These are phyloP conservation scores for Claviceps pazoutovae DNA, from an alignment of 2,329 filamentous ascomycete species.

Conservation along the genomic window DNA sequence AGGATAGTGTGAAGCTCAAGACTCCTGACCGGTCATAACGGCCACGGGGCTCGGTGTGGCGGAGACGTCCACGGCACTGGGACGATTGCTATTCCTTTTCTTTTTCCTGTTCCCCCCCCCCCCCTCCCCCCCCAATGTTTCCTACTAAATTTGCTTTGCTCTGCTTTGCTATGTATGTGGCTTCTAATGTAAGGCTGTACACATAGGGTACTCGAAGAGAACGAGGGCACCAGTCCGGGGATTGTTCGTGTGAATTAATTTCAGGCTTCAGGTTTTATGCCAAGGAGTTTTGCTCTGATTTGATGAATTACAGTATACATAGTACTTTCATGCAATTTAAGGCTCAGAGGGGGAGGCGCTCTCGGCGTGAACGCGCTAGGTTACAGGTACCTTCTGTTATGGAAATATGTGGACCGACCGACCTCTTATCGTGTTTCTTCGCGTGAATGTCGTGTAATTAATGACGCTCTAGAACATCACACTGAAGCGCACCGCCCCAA, in stretches of 20 bases:
- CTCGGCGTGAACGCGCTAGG: too few species aligned
- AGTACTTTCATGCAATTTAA: too few species aligned
- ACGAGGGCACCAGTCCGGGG: not conserved
- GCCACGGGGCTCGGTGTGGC: not conserved
- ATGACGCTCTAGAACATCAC: too few species aligned
- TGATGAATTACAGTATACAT: conserved; percentile 12
- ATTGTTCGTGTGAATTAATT: not conserved
- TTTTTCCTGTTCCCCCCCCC: not conserved
- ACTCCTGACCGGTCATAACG: not conserved
- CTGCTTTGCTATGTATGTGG: not conserved
- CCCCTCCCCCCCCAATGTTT: not conserved
- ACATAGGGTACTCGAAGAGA: not conserved
- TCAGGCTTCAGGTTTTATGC: not conserved
- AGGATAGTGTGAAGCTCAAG: not conserved
- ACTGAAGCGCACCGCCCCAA: too few species aligned
- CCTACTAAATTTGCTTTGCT: not conserved
- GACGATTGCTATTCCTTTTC: not conserved
- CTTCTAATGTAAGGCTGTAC: not conserved
- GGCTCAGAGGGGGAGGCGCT: too few species aligned
- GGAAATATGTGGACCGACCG: too few species aligned
- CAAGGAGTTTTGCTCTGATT: not conserved
- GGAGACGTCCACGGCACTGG: too few species aligned
- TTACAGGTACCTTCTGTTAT: too few species aligned
- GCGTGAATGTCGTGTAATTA: too few species aligned
- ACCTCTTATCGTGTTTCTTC: too few species aligned